Conservation (phyloP, 768 basidiomycete species). For the Hericium erinaceus region DNA sequence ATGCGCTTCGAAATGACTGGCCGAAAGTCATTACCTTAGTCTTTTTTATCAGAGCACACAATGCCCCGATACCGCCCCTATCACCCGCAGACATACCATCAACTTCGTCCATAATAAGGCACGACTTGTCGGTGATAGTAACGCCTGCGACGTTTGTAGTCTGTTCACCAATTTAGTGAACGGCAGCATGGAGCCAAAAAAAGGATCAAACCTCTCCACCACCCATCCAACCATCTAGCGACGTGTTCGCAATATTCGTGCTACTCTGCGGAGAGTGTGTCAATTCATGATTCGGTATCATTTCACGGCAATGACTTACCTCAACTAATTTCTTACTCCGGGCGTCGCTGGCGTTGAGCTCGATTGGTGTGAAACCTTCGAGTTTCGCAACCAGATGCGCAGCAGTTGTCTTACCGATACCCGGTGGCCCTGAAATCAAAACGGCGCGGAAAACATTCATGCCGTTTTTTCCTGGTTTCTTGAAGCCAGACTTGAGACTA, state of each 20-base stretch:
- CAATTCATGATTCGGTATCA: not conserved
- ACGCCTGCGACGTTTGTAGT: slow-evolving; percentile 62
- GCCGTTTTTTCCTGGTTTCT: slow-evolving; percentile 87
- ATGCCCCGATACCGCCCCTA: slow-evolving; percentile 89
- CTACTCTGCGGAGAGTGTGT: slow-evolving; percentile 43
- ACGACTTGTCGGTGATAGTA: slow-evolving; percentile 66
- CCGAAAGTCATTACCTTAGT: slow-evolving; percentile 48
- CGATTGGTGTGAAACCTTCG: slow-evolving; percentile 89
- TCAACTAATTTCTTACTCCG: slow-evolving; percentile 96
- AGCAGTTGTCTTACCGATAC: slow-evolving; percentile 95
- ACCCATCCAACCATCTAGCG: slow-evolving; percentile 77
- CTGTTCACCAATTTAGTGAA: slow-evolving; percentile 20
- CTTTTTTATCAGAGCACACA: slow-evolving; percentile 89
- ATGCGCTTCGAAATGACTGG: not conserved
- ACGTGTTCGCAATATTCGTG: slow-evolving; percentile 85
- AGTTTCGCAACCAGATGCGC: slow-evolving; percentile 88
- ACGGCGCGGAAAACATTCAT: slow-evolving; percentile 83
- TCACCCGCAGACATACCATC: slow-evolving; percentile 99
- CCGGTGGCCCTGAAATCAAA: slow-evolving; percentile 88
- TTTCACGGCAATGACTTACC: slow-evolving; percentile 32
- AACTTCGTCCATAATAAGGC: slow-evolving; percentile 98
- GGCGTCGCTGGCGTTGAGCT: slow-evolving; percentile 92
- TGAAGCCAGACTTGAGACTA: slow-evolving; percentile 70
- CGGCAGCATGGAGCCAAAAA: not conserved
- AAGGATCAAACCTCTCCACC: slow-evolving; percentile 37